These are phyloP conservation scores for Scutellaria minor DNA, from an alignment of 257 asterid species.

Conservation along the genomic window DNA sequence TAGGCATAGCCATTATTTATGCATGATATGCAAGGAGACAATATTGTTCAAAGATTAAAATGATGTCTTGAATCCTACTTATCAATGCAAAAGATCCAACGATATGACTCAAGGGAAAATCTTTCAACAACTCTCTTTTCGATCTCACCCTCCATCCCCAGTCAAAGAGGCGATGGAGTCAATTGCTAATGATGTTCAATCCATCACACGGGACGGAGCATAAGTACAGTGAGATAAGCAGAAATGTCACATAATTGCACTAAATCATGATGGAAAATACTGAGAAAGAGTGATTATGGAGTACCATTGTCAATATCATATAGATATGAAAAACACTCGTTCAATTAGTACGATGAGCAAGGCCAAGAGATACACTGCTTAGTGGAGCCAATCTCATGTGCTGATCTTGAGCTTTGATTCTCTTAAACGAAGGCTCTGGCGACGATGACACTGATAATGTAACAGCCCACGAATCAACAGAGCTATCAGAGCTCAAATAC, in stretches of 20 bases:
- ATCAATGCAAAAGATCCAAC: conserved; percentile 24
- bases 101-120: conserved; percentile 29
- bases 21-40: conserved; percentile 21
- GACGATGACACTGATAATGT: conserved; percentile 44
- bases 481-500: conserved; percentile 59
- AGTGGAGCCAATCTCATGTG: conserved; percentile 50
- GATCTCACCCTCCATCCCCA: conserved; percentile 51
- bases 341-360: conserved; percentile 43
- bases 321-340: conserved; percentile 39
- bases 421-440: conserved; percentile 52
- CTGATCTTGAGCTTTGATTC: conserved; percentile 53
- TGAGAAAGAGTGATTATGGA: conserved; percentile 46
- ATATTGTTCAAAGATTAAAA: conserved; percentile 35
- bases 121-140: conserved; percentile 39
- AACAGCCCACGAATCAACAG: conserved; percentile 56
- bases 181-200: conserved; percentile 42
- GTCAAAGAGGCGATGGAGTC: conserved; percentile 49
- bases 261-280: conserved; percentile 46
- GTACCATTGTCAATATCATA: conserved; percentile 55
- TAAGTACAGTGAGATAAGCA: conserved; percentile 43
- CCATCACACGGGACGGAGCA: conserved; percentile 49
- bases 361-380: conserved; percentile 42
- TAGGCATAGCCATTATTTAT: conserved; percentile 32
- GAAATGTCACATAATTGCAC: conserved; percentile 48
- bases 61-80: conserved; percentile 31